Evolutionary conservation across 441 rosid genomes (phyloP), one percentile per base, ranked within the genome.

Genomic region (Macaranga tanarius): DNA sequence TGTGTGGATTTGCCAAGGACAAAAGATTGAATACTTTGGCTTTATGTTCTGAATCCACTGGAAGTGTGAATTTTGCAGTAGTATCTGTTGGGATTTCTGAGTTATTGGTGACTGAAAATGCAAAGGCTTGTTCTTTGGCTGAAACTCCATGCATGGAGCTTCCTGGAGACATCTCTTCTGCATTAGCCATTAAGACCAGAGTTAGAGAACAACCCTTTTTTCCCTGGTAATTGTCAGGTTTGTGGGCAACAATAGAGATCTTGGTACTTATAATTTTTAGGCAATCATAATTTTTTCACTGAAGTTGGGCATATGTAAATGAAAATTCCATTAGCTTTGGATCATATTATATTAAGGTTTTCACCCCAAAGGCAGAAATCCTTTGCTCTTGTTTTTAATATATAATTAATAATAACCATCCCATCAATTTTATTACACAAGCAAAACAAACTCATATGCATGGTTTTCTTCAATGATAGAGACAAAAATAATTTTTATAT

Each of bases 81-180:
- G 78, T 16, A 59, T 88, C 93, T 1, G 92, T 81, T 19, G 89
- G 88, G n/a, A 82, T 79, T 0, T 52, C 51, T 1, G 90, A 74
- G 67, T 89, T 85, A 65, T 89, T 86, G 19, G 84, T 79, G 50
- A 88, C 90, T 0, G 91, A 80, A 77, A 87, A 79, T 38, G 95
- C 90, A 25, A 81, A 86, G 45, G 76, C 70, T 17, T 87, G 93
- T 56, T 90, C 96, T 69, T 77, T 82, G 40, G 89, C 92, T 0
- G 93, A 84, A 61, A 88, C 93, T 73, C 91, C 93, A 75, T 92
- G 89, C 92, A 87, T 88, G 79, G 96, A 87, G 82, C 84, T 90
- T 59, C 90, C 90, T 7, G 89, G 91, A n/a, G 90, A 31, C 2
- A 34, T 23, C 23, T 58, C 60, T 9, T 69, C 63, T 16, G 56